phyloP scores from a whole-genome alignment of 129 eudicot genomes.

The Pseudognaphalium luteoalbum region DNA sequence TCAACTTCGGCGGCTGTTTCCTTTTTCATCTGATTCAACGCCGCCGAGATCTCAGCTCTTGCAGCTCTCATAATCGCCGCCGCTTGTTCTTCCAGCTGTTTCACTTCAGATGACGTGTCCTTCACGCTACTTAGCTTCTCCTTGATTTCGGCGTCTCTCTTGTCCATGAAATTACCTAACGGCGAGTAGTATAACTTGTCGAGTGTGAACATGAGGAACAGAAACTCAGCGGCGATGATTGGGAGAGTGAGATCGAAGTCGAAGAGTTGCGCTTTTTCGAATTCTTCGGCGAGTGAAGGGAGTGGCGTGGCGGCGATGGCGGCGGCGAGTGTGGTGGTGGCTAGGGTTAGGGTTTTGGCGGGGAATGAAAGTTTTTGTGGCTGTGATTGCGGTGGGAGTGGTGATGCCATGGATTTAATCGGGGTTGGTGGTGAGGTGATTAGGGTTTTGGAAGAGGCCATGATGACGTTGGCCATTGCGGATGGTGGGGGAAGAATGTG shows the following conservation, averaged over 20 bases:
- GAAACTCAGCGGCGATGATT: slow-evolving; percentile 68
- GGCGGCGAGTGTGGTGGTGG: slow-evolving; percentile 32
- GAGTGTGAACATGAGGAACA: slow-evolving; percentile 76
- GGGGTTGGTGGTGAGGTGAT: slow-evolving; percentile 50
- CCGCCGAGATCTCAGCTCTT: slow-evolving; percentile 86
- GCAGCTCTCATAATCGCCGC: slow-evolving; percentile 94
- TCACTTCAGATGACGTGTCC: slow-evolving; percentile 76
- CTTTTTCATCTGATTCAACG: slow-evolving; percentile 85
- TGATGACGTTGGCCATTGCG: slow-evolving; percentile 73
- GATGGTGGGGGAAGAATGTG: neutral
- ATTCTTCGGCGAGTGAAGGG: slow-evolving; percentile 78
- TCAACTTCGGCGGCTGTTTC: slow-evolving; percentile 84
- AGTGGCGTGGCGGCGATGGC: slow-evolving; percentile 58
- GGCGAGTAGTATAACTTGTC: slow-evolving; percentile 91
- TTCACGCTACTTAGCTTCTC: slow-evolving; percentile 67
- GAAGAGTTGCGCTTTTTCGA: slow-evolving; percentile 88
- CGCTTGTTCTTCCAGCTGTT: slow-evolving; percentile 84
- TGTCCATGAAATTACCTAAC: slow-evolving; percentile 83
- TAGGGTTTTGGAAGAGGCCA: slow-evolving; percentile 76
- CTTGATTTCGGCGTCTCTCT: slow-evolving; percentile 61
- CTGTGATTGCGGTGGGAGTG: slow-evolving; percentile 31
- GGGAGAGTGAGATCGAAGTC: slow-evolving; percentile 93
- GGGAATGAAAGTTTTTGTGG: slow-evolving; percentile 28
- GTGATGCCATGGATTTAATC: neutral
- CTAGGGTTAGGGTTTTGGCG: slow-evolving; percentile 31